Conservation (phyloP, 805 yeast genomes). For the Wickerhamiella qilinensis region DNA sequence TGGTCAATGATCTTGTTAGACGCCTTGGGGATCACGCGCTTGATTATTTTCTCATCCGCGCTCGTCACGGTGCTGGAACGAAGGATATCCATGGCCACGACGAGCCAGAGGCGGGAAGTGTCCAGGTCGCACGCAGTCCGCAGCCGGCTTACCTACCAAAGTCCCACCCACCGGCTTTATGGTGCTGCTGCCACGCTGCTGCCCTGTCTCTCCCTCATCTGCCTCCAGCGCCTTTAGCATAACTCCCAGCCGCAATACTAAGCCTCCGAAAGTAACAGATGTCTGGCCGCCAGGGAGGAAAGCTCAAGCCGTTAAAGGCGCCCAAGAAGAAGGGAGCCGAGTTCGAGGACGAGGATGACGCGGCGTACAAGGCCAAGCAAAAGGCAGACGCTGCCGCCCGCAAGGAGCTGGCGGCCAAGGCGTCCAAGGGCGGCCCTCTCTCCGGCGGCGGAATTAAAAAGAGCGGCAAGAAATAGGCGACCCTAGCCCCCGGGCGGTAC, state of each 20-base stretch:
- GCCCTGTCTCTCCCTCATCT: too few species aligned
- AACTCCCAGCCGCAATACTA: too few species aligned
- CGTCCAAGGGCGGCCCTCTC: slow-evolving; percentile 80
- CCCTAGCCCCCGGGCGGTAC: too few species aligned
- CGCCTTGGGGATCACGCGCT: slow-evolving; percentile 75
- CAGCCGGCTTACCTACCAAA: too few species aligned
- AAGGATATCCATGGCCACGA: too few species aligned
- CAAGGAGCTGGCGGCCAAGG: slow-evolving; percentile 77
- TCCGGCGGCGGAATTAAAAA: slow-evolving; percentile 93
- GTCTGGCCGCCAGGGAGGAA: slow-evolving; percentile 98
- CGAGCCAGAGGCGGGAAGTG: too few species aligned
- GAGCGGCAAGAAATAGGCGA: slow-evolving; percentile 22
- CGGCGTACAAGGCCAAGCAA: slow-evolving; percentile 84
- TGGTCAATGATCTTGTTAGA: slow-evolving; percentile 80
- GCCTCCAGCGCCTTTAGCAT: too few species aligned
- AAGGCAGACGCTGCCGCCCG: slow-evolving; percentile 88
- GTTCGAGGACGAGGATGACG: slow-evolving; percentile 62
- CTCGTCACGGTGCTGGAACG: slow-evolving; percentile 18
- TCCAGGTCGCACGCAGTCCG: too few species aligned
- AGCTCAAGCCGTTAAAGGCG: slow-evolving; percentile 73
- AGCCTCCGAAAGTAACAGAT: too few species aligned
- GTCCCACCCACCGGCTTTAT: too few species aligned
- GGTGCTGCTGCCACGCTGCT: too few species aligned
- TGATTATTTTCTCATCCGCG: slow-evolving; percentile 75
- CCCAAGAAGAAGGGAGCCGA: slow-evolving; percentile 71